Percentiles rank a stretch among this genome's conserved stretches.
phyloP scores from a whole-genome alignment of 495 filamentous ascomycete species.

The Tetracladium marchalianum region DNA sequence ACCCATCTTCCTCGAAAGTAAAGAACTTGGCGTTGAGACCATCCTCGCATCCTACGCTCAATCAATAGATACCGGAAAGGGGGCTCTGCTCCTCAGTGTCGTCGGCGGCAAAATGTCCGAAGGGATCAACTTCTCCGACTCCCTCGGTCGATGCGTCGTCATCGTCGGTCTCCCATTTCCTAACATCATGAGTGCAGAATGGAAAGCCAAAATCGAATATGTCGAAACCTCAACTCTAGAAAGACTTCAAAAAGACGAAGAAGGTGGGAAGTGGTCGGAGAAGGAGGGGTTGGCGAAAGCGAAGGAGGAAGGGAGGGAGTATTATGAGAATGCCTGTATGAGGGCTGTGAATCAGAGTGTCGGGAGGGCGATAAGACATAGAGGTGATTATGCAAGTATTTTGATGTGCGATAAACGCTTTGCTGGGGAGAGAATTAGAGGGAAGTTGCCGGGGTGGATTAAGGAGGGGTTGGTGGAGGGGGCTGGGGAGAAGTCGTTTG shows the following conservation, averaged over 20 bases:
- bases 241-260: conserved; percentile 17
- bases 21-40: conserved; percentile 48
- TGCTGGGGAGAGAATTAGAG: conserved; percentile 51
- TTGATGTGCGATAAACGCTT: conserved; percentile 77
- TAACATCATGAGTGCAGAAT: conserved; percentile 80
- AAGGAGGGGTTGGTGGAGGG: conserved; percentile 44
- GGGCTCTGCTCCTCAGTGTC: conserved; percentile 83
- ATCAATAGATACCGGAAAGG: conserved; percentile 54
- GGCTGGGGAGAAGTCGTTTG: conserved; percentile 34
- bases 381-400: conserved; percentile 81
- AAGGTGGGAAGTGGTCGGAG: not conserved
- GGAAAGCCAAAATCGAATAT: conserved; percentile 84
- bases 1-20: conserved; percentile 56
- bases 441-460: conserved; percentile 88
- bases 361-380: conserved; percentile 83
- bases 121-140: conserved; percentile 96
- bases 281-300: conserved; percentile 26
- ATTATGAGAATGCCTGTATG: conserved; percentile 95
- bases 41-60: conserved; percentile 61
- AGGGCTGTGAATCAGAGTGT: conserved; percentile 94
- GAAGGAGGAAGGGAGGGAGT: conserved; percentile 65
- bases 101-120: conserved; percentile 91
- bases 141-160: conserved; percentile 76
- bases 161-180: conserved; percentile 90
- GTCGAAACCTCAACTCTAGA: conserved; percentile 58